Conservation (phyloP, 2,329 filamentous ascomycete genomes). For the Colletotrichum theobromicola region DNA sequence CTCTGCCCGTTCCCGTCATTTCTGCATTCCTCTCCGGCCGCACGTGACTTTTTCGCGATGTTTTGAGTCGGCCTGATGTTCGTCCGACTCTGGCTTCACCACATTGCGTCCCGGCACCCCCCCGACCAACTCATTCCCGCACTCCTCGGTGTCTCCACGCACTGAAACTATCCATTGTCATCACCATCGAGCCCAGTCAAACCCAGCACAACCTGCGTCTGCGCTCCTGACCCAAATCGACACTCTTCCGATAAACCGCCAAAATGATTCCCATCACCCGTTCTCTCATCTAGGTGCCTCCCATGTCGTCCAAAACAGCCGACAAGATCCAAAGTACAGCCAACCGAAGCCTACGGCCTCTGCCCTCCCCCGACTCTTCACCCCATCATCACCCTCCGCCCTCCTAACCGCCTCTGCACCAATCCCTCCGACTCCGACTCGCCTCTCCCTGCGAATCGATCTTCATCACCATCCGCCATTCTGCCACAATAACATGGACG, state of each 20-base stretch:
- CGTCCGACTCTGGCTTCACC: constrained; percentile 14
- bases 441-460: neutral
- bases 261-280: neutral
- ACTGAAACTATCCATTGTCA: constrained; percentile 20
- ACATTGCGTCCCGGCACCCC: constrained; percentile 20
- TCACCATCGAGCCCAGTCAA: constrained; percentile 12
- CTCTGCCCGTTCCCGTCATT: constrained; percentile 11
- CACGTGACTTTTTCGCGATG: constrained; percentile 16
- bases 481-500: constrained; percentile 51
- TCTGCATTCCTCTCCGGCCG: neutral
- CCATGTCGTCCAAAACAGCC: constrained; percentile 1
- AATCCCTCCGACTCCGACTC: neutral
- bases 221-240: neutral
- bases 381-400: neutral
- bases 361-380: neutral
- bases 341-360: constrained; percentile 12
- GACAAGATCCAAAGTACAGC: neutral
- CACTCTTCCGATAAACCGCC: neutral
- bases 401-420: neutral
- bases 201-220: neutral
- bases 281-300: constrained; percentile 6
- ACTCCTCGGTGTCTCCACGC: constrained; percentile 21
- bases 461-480: neutral
- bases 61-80: constrained; percentile 18
- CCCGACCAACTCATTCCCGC: constrained; percentile 20